Base-by-base conservation (phyloP, 208 protist species). In the Wallacemonas collosoma region DNA sequence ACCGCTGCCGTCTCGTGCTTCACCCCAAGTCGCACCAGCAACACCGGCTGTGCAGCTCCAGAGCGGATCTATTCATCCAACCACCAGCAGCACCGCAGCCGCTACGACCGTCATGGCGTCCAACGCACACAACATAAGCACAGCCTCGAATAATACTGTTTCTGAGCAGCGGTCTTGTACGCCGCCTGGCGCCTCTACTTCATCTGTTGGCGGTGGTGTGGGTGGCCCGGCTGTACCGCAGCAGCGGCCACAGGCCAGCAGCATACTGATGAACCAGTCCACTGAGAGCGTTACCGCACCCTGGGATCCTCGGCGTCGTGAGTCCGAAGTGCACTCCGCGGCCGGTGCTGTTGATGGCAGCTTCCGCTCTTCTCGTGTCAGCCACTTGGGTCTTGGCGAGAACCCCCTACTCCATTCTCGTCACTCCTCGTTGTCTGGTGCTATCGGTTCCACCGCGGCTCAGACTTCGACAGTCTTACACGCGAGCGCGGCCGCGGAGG, bases 331-430 rank as follows among this genome's bases (percentile, higher is more conserved):
- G n/a, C 68, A 79, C 71, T 81, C 69, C 47, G 54, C 58, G 53
- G 6, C 36, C 48, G 73, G 39, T 71, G 75, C 7, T 15, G 60
- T 45, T 0, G 60, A 65, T n/a, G 38, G 3, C n/a, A 84, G 79
- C 55, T 63, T 63, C 56, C 77, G 77, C 45, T 86, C 68, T 9
- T 75, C 76, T 26, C 61, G 75, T 60, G 77, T 62, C n/a, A 90
- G 82, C 74, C 77, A 82, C n/a, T 70, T 90, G 35, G 80, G 82
- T 0, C 79, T 83, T 12, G 77, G 68, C 17, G 86, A 92, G 4
- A 95, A 95, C 70, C 90, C 90, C 5, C 82, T 95, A 3, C 75
- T 95, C 8, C 76, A 69, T 17, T 86, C 82, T 0, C 44, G 74
- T n/a, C 70, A 71, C 47, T 82, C 85, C 17, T 65, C 53, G 48